Percentiles rank a stretch among this genome's conserved stretches.
Conservation (phyloP, 2,329 filamentous ascomycete genomes). For the Fusarium sp. region DNA sequence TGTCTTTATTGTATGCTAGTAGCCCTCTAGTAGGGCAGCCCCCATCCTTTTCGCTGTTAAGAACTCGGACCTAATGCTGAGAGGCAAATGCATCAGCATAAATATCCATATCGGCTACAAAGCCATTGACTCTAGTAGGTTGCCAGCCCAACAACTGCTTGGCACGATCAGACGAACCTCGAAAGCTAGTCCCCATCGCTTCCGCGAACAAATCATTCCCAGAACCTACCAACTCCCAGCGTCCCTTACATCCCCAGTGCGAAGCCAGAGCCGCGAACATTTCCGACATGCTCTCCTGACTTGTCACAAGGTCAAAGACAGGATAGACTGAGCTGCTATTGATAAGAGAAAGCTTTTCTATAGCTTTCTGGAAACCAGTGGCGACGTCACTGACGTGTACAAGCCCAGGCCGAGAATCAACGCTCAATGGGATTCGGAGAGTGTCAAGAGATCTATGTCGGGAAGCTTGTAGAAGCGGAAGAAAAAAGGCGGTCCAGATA, state of each 20-base stretch:
- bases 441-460: accelerated
- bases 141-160: not conserved
- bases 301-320: not conserved
- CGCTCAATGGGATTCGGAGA: not conserved
- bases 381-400: not conserved
- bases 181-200: accelerated
- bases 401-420: not conserved
- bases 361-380: not conserved
- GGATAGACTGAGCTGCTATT: not conserved
- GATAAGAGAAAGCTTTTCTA: not conserved
- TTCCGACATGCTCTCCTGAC: not conserved
- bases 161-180: not conserved
- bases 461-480: not conserved
- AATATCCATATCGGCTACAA: not conserved
- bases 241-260: accelerated
- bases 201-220: not conserved
- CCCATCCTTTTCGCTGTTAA: too few species aligned
- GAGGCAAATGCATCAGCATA: not conserved
- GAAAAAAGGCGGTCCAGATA: not conserved
- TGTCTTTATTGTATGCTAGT: too few species aligned
- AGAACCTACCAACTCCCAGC: not conserved
- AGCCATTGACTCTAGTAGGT: accelerated
- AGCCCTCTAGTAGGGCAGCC: too few species aligned
- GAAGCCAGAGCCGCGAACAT: not conserved
- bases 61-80: not conserved